Evolutionary conservation across 257 asterid species (phyloP).

Genomic region (Solanum boliviense): DNA sequence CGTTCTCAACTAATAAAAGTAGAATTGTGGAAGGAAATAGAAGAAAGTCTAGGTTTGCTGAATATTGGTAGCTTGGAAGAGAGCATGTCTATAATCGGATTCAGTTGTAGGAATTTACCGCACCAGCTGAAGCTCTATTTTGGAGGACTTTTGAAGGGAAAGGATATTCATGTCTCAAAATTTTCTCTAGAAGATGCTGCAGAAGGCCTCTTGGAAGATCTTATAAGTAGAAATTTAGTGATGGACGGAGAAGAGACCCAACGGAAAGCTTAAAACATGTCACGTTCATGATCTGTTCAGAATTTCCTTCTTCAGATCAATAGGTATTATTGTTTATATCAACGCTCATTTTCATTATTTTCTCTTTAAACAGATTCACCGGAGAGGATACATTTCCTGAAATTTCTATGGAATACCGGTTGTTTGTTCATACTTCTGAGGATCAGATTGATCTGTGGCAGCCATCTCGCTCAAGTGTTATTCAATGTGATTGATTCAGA

Average conservation of each 20-base stretch:
- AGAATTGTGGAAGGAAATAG: background rate
- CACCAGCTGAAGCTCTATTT: background rate
- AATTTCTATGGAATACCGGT: background rate
- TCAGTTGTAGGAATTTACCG: background rate
- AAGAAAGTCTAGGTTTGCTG: background rate
- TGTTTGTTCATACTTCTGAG: too few species aligned
- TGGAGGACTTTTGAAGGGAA: background rate
- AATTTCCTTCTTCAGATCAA: background rate
- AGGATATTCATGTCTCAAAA: background rate
- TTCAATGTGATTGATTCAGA: background rate
- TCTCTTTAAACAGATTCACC: background rate
- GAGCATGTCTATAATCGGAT: background rate
- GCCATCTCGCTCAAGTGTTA: too few species aligned
- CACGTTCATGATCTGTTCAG: background rate
- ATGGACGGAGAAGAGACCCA: background rate
- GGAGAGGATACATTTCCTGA: background rate
- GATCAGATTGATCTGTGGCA: too few species aligned
- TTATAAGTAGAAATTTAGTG: conserved; percentile 1
- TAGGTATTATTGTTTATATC: background rate
- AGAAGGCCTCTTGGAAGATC: background rate
- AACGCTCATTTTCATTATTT: background rate
- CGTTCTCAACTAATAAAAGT: background rate
- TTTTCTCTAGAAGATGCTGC: background rate
- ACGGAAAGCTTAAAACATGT: background rate
- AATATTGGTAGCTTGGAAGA: background rate